Conservation (phyloP, 106 monocot genomes). For the Agapanthus africanus region DNA sequence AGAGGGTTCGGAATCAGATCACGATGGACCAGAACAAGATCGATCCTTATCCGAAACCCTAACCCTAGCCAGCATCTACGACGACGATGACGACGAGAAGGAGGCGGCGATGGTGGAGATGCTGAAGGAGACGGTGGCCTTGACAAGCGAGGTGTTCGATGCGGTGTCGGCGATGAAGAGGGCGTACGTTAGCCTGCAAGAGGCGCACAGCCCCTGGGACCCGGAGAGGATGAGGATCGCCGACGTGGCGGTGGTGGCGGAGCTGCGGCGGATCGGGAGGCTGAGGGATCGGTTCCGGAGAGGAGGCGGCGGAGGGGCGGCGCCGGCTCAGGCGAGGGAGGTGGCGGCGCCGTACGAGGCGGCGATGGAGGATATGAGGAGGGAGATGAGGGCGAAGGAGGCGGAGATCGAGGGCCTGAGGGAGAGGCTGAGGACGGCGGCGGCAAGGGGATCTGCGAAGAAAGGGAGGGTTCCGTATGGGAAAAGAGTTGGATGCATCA, state of each 20-base stretch:
- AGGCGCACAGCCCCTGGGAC: constrained; percentile 86
- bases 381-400: constrained; percentile 60
- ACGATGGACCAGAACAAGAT: not conserved
- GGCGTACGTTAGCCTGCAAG: constrained; percentile 71
- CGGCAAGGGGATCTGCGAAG: constrained; percentile 11
- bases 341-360: constrained; percentile 84
- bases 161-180: constrained; percentile 57
- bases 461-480: constrained; percentile 17
- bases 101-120: constrained; percentile 10
- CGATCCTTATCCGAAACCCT: too few species aligned
- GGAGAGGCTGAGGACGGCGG: constrained; percentile 36
- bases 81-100: not conserved
- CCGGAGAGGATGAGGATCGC: constrained; percentile 63
- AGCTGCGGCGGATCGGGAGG: constrained; percentile 56
- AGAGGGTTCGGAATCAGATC: constrained; percentile 12
- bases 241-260: constrained; percentile 68
- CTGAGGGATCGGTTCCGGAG: constrained; percentile 66
- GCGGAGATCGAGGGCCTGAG: constrained; percentile 55
- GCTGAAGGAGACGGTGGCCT: constrained; percentile 30
- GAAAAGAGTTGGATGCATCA: constrained; percentile 30
- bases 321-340: constrained; percentile 13
- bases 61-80: constrained; percentile 8
- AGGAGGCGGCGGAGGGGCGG: not conserved
- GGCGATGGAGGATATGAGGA: constrained; percentile 65
- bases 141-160: constrained; percentile 70